Evolutionary conservation across 108 stramenopile genomes (phyloP).

Genomic region (Mediolabrus comicus): DNA sequence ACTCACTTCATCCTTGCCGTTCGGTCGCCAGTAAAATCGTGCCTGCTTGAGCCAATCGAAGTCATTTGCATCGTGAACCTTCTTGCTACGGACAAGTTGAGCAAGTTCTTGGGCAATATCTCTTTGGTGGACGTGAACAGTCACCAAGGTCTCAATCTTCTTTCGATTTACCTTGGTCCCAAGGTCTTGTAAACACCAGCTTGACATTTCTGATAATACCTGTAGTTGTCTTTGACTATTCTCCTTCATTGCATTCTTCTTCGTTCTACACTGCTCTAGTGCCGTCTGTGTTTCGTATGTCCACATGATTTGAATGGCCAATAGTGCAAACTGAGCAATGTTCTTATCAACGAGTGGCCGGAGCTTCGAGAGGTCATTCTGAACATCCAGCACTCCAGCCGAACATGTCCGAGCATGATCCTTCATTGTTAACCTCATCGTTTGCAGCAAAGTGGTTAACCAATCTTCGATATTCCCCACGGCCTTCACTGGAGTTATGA

Average conservation of each 20-base stretch:
- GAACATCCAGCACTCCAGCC: constrained; percentile 55
- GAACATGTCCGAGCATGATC: constrained; percentile 70
- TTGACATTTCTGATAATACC: constrained; percentile 73
- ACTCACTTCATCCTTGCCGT: constrained; percentile 70
- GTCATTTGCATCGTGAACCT: constrained; percentile 84
- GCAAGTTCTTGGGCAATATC: constrained; percentile 84
- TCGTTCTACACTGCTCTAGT: constrained; percentile 74
- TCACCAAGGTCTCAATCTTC: constrained; percentile 91
- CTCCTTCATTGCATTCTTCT: constrained; percentile 86
- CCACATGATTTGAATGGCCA: constrained; percentile 90
- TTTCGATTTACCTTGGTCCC: constrained; percentile 82
- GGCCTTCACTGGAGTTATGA: constrained; percentile 72
- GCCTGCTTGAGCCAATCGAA: constrained; percentile 95
- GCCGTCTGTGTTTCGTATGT: constrained; percentile 83
- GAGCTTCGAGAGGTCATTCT: constrained; percentile 63
- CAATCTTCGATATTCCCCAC: constrained; percentile 93
- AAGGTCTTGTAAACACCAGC: constrained; percentile 90
- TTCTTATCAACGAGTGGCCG: constrained; percentile 77
- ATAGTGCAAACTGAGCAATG: constrained; percentile 88
- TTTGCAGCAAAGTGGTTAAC: constrained; percentile 75
- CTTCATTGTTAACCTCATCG: constrained; percentile 85
- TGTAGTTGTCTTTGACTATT: constrained; percentile 69
- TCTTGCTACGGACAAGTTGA: constrained; percentile 58
- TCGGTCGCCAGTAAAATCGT: constrained; percentile 90
- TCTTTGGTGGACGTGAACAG: constrained; percentile 90